Evolutionary conservation across 306 rosid species (phyloP).

Genomic region (Arachis hypogaea): DNA sequence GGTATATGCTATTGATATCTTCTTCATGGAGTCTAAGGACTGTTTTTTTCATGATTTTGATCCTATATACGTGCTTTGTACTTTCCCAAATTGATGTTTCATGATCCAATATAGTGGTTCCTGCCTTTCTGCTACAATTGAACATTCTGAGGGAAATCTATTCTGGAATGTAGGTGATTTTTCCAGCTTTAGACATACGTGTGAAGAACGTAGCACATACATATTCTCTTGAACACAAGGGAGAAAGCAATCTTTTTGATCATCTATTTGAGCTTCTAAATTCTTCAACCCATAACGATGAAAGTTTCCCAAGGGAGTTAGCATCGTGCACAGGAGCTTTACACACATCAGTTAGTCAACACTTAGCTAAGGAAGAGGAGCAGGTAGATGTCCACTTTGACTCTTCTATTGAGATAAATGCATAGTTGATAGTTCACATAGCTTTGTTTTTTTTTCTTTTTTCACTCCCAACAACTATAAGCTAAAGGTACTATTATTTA

Average conservation of each 20-base stretch:
- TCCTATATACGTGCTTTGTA: conserved; percentile 31
- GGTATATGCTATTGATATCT: conserved; percentile 8
- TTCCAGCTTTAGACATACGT: conserved; percentile 95
- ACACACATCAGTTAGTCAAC: conserved; percentile 91
- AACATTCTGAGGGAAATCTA: conserved; percentile 38
- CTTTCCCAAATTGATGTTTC: conserved; percentile 11
- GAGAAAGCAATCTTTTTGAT: conserved; percentile 85
- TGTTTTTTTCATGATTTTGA: conserved; percentile 12
- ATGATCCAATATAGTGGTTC: not conserved
- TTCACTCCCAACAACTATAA: not conserved
- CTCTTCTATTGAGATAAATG: conserved; percentile 10
- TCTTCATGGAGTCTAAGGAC: conserved; percentile 27
- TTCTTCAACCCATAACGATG: conserved; percentile 64
- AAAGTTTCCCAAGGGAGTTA: conserved; percentile 83
- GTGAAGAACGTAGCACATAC: conserved; percentile 99
- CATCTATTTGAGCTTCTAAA: conserved; percentile 80
- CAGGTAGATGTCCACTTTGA: conserved; percentile 60
- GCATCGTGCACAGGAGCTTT: conserved; percentile 96
- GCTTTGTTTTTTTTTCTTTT: too few relatives aligned
- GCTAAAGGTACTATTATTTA: conserved; percentile 22
- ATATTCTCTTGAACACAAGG: conserved; percentile 95
- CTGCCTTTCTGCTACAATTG: conserved; percentile 33
- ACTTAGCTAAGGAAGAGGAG: conserved; percentile 99
- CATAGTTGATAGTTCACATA: not conserved
- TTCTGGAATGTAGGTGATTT: conserved; percentile 76